Percentiles rank a stretch among this genome's conserved stretches.
Conservation (phyloP, 169 alveolate genomes). For the Ichthyophthirius multifiliis region DNA sequence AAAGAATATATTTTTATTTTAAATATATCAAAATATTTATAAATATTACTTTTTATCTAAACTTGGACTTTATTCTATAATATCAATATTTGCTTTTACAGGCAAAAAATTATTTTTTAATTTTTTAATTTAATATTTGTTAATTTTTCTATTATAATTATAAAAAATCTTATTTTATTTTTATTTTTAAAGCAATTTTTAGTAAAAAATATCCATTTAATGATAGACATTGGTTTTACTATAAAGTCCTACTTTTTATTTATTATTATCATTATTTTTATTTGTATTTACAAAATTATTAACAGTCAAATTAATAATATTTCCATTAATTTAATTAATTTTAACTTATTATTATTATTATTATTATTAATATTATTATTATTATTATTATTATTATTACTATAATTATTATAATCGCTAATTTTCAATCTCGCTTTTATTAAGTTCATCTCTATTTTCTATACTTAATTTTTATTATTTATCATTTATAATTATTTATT, state of each 20-base stretch:
- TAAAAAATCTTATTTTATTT: not conserved
- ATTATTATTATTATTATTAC: not conserved
- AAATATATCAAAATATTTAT: not conserved
- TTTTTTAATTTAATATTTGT: not conserved
- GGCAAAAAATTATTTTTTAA: not conserved
- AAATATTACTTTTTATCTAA: not conserved
- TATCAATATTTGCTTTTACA: not conserved
- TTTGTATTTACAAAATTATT: conserved; percentile 21
- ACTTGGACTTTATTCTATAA: not conserved
- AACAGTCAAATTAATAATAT: conserved; percentile 29
- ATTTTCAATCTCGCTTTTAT: not conserved
- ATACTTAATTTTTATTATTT: not conserved
- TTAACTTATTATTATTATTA: not conserved
- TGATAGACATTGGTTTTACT: not conserved
- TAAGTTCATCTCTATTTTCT: not conserved
- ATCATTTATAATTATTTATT: not conserved
- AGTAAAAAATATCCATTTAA: not conserved
- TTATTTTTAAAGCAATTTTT: not conserved
- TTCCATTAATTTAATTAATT: conserved; percentile 21
- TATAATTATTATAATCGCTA: not conserved
- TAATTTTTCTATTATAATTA: not conserved
- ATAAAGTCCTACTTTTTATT: not conserved
- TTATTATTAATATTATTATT: not conserved
- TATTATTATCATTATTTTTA: not conserved
- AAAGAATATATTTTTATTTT: not conserved